These are phyloP conservation scores for Penicilliopsis zonata DNA, from an alignment of 495 filamentous ascomycete species.

Conservation along the genomic window DNA sequence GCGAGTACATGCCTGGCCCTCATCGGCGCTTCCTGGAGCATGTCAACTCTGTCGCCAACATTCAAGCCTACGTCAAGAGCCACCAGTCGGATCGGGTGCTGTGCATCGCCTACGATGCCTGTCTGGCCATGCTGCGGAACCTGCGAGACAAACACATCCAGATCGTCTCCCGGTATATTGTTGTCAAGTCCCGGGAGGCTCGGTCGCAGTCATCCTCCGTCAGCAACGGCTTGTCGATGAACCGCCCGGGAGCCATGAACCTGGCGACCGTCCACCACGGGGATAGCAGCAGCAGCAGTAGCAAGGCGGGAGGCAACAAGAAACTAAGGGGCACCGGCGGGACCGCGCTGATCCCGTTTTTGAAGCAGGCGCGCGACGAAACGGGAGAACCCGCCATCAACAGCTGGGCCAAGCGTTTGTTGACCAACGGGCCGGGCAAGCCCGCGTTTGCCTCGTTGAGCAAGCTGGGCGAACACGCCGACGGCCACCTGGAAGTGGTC, in stretches of 20 bases:
- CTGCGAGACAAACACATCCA: slow-evolving; percentile 93
- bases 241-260: slow-evolving; percentile 40
- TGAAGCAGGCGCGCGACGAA: slow-evolving; percentile 92
- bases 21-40: slow-evolving; percentile 83
- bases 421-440: slow-evolving; percentile 43
- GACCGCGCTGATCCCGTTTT: slow-evolving; percentile 82
- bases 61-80: slow-evolving; percentile 69
- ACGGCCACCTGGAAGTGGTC: slow-evolving; percentile 54
- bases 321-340: slow-evolving; percentile 85
- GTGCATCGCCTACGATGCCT: slow-evolving; percentile 77
- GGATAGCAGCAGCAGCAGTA: slow-evolving; percentile 23
- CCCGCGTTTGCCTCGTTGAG: slow-evolving; percentile 36
- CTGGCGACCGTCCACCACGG: slow-evolving; percentile 49
- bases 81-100: slow-evolving; percentile 50
- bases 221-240: slow-evolving; percentile 24
- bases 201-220: slow-evolving; percentile 33
- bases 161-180: slow-evolving; percentile 93
- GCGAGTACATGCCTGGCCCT: slow-evolving; percentile 86
- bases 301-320: no score
- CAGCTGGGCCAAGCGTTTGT: slow-evolving; percentile 63
- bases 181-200: slow-evolving; percentile 49
- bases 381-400: slow-evolving; percentile 87
- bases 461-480: slow-evolving; percentile 53
- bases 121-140: slow-evolving; percentile 76
- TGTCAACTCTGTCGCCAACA: slow-evolving; percentile 70